Conservation (phyloP, 805 yeast genomes). For the Monosporozyma yasuniensis region DNA sequence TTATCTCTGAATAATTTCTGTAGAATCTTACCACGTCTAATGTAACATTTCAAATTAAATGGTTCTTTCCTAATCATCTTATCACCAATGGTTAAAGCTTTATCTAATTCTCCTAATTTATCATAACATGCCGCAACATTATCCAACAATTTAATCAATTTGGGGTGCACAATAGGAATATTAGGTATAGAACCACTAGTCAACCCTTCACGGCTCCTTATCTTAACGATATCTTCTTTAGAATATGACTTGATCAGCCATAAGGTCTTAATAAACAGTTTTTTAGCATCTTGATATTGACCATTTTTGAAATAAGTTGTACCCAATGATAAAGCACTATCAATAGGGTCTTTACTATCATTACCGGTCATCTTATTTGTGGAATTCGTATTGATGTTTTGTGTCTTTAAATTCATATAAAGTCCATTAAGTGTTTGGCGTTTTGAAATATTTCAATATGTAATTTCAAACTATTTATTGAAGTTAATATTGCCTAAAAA, state of each 20-base stretch:
- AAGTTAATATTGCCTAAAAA: not conserved
- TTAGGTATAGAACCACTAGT: not conserved
- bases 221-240: constrained; percentile 10
- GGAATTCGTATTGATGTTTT: not conserved
- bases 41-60: constrained; percentile 21
- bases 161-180: constrained; percentile 17
- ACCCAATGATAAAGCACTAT: constrained; percentile 24
- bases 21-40: constrained; percentile 21
- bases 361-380: constrained; percentile 7
- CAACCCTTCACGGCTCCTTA: constrained; percentile 9
- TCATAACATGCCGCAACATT: constrained; percentile 24
- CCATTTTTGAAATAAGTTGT: constrained; percentile 19
- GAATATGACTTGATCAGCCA: constrained; percentile 19
- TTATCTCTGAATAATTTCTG: constrained; percentile 14
- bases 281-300: constrained; percentile 19
- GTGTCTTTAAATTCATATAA: not conserved
- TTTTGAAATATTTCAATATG: not conserved
- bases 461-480: not conserved
- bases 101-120: constrained; percentile 17
- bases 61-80: constrained; percentile 21
- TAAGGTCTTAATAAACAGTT: constrained; percentile 23
- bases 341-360: constrained; percentile 7
- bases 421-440: not conserved
- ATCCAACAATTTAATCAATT: constrained; percentile 19
- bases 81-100: constrained; percentile 16